Percentiles rank a stretch among this genome's conserved stretches.
Evolutionary conservation across 2,329 filamentous ascomycete genomes (phyloP).

Genomic region (Microsporum canis): DNA sequence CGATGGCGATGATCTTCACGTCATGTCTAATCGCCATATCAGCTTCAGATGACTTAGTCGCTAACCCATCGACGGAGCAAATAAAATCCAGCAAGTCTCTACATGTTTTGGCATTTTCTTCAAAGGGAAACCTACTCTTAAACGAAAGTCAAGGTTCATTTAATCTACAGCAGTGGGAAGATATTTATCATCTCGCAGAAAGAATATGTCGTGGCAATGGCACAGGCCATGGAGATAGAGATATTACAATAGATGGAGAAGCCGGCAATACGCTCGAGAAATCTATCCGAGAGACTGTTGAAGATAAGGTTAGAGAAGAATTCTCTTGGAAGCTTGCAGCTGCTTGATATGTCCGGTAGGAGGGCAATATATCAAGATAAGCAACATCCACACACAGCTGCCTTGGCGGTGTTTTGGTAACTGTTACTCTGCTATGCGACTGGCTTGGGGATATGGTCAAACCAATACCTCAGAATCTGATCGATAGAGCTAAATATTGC

Average conservation of each 20-base stretch:
- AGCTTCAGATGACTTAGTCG: constrained; percentile 34
- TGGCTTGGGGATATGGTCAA: background rate
- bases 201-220: constrained; percentile 52
- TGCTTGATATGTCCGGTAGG: constrained; percentile 19
- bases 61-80: constrained; percentile 53
- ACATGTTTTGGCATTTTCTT: constrained; percentile 77
- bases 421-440: background rate
- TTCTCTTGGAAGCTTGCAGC: constrained; percentile 31
- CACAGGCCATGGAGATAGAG: constrained; percentile 41
- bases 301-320: constrained; percentile 41
- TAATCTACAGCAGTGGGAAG: constrained; percentile 62
- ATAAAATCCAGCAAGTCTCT: constrained; percentile 55
- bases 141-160: constrained; percentile 76
- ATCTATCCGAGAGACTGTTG: constrained; percentile 52
- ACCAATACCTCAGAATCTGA: background rate
- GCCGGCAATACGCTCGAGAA: constrained; percentile 38
- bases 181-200: constrained; percentile 53
- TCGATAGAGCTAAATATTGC: background rate
- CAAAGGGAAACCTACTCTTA: constrained; percentile 59
- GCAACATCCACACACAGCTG: background rate
- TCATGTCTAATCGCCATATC: constrained; percentile 53
- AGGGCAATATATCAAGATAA: background rate
- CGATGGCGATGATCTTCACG: constrained; percentile 61
- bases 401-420: background rate
- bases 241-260: constrained; percentile 29